Evolutionary conservation across 441 rosid genomes (phyloP).

Genomic region (Flueggea neowawraea): DNA sequence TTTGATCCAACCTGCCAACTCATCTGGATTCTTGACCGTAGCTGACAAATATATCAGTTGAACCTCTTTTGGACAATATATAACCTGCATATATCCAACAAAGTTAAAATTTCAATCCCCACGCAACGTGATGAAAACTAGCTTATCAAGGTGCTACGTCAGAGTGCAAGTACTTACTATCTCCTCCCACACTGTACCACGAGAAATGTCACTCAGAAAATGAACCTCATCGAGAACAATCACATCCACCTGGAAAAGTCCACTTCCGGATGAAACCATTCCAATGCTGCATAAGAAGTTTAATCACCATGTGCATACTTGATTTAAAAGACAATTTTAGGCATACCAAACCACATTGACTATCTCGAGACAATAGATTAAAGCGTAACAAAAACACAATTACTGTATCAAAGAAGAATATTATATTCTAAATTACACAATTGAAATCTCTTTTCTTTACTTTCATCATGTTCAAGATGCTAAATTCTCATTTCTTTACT

Average conservation of each 20-base stretch:
- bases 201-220: conserved; percentile 91
- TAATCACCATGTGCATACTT: conserved; percentile 11
- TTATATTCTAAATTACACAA: background rate
- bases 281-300: conserved; percentile 70
- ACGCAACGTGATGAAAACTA: no score
- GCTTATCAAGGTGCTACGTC: background rate
- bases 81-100: conserved; percentile 45
- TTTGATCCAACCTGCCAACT: conserved; percentile 94
- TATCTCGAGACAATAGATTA: no score
- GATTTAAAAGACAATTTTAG: conserved; percentile 9
- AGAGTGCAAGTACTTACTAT: conserved; percentile 55
- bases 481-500: no score
- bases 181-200: conserved; percentile 99
- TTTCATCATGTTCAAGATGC: no score
- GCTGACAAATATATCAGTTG: conserved; percentile 92
- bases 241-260: conserved; percentile 86
- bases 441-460: background rate
- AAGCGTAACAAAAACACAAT: background rate
- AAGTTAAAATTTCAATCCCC: background rate
- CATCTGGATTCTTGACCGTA: conserved; percentile 95
- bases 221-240: conserved; percentile 98
- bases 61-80: conserved; percentile 91
- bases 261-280: conserved; percentile 78
- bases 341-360: no score
- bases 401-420: background rate